Base-by-base conservation (phyloP, 257 asterid species). In the Cynanchum wilfordii region DNA sequence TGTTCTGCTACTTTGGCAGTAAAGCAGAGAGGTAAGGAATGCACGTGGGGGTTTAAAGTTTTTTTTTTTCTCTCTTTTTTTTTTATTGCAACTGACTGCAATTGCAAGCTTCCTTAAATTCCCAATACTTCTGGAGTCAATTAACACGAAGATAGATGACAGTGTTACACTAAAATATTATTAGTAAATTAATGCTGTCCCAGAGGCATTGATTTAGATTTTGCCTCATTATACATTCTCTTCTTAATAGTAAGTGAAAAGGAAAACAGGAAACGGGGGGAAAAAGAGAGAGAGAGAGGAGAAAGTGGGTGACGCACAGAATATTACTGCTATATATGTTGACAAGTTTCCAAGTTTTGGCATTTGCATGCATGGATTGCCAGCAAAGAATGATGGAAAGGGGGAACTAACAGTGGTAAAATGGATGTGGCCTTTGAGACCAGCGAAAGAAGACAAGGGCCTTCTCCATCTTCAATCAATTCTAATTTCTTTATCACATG, bases 271-370 rank as follows among this genome's bases (percentile, higher is more conserved):
- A 10, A 50, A 47, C 47, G 47, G 47, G 47, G 10, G 36, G 10
- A n/a, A 36, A 54, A 62, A 5, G 13, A 25, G 68, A 60, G 64
- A 60, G 10, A 24, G 13, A 38, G 38, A 45, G 57, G 44, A 30
- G 16, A 68, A 67, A 7, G 64, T 49, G 52, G 76, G 55, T 45
- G 69, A 47, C 60, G 11, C 56, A 19, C 70, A 71, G 66, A 79
- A 77, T 63, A 77, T 69, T 66, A 70, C 65, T 54, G 63, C 17
- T 52, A 58, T 49, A 58, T 49, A 55, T 51, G 64, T 42, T 71
- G 84, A 79, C 87, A 80, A 73, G 73, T 79, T 79, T 70, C 68
- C 69, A 69, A 68, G 66, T 44, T 68, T 80, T 73, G 82, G 79
- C 78, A 68, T 52, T 75, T 69, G 83, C 80, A 82, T 79, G 84